These are phyloP conservation scores for Sanguinoderma infundibulare DNA, from an alignment of 1,284 basidiomycete species.

Conservation along the genomic window DNA sequence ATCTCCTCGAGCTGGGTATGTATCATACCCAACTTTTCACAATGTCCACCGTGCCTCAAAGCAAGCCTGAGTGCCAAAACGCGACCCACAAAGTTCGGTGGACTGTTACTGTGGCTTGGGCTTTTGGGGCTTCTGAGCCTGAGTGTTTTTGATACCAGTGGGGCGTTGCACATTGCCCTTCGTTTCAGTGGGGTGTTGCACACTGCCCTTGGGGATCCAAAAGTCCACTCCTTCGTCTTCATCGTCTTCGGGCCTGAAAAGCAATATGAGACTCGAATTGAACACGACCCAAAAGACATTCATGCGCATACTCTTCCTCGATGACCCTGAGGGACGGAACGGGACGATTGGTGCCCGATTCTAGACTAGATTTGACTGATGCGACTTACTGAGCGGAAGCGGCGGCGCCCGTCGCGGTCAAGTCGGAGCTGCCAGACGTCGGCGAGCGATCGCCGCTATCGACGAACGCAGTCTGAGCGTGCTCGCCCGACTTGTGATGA, in stretches of 20 bases:
- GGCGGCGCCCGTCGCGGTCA: background rate
- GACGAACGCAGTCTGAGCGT: background rate
- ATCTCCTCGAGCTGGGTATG: too few relatives aligned
- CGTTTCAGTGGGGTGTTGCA: background rate
- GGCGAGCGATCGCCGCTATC: background rate
- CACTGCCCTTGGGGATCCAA: background rate
- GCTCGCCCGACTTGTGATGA: background rate
- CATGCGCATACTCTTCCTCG: background rate
- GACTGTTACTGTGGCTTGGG: too few relatives aligned
- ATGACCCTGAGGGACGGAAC: background rate
- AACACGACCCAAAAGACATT: background rate
- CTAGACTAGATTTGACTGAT: background rate
- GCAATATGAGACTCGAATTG: background rate
- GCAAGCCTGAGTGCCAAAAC: too few relatives aligned
- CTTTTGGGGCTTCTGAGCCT: background rate
- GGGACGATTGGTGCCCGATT: background rate
- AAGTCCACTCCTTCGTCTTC: background rate
- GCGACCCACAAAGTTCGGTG: too few relatives aligned
- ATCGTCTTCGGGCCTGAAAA: background rate
- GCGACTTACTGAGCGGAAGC: background rate
- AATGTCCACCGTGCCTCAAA: too few relatives aligned
- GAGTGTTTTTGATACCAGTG: background rate
- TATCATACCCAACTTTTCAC: too few relatives aligned
- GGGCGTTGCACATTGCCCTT: too few relatives aligned
- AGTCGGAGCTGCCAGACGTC: background rate